Conservation (phyloP, 352 stramenopile species). For the Phytophthora sojae region DNA sequence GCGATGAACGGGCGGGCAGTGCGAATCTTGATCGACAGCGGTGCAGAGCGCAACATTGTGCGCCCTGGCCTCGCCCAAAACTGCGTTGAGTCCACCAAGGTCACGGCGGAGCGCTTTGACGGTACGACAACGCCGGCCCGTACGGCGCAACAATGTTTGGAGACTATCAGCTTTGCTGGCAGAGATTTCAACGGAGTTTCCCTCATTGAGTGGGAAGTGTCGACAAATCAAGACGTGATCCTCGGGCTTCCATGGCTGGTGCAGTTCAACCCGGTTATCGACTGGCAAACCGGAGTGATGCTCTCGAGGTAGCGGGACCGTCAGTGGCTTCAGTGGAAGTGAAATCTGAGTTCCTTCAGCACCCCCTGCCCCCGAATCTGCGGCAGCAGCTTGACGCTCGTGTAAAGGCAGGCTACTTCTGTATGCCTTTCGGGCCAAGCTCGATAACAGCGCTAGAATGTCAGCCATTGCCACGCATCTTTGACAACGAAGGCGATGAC, state of each 20-base stretch:
- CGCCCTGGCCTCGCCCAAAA: constrained; percentile 6
- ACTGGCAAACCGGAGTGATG: no score
- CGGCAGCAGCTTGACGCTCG: no score
- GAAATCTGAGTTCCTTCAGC: not conserved
- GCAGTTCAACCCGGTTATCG: no score
- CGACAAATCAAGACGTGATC: no score
- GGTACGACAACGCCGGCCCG: not conserved
- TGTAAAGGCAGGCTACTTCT: no score
- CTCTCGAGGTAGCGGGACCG: not conserved
- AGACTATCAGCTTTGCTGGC: not conserved
- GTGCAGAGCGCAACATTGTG: not conserved
- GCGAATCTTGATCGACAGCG: not conserved
- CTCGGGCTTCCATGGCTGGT: no score
- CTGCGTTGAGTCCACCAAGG: not conserved
- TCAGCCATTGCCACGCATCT: no score
- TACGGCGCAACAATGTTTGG: no score
- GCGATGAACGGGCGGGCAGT: not conserved
- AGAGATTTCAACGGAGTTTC: not conserved
- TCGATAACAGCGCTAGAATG: no score
- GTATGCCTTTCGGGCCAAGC: no score
- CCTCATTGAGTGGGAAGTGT: not conserved
- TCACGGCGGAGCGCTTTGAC: no score
- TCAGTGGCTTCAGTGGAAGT: not conserved
- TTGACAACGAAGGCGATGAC: no score
- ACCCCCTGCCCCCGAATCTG: not conserved